Conservation (phyloP, 2,329 filamentous ascomycete genomes). For the Fusarium udum region DNA sequence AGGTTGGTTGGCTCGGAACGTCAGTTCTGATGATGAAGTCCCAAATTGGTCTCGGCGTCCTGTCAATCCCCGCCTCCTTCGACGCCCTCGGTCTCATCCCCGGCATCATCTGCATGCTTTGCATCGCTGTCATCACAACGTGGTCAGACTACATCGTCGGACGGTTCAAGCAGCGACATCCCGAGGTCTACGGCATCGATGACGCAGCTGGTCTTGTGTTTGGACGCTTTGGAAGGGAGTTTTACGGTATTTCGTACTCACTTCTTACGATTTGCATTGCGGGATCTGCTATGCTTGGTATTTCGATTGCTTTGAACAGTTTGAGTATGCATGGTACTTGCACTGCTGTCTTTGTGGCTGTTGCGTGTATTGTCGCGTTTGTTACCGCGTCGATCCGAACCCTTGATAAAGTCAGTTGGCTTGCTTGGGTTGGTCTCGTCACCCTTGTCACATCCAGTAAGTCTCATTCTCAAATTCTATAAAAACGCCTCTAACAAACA, state of each 20-base stretch:
- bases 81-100: conserved; percentile 59
- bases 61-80: conserved; percentile 59
- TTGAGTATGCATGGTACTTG: conserved; percentile 51
- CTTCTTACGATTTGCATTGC: conserved; percentile 47
- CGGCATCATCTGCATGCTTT: conserved; percentile 55
- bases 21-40: conserved; percentile 59
- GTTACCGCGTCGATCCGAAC: conserved; percentile 47
- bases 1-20: conserved; percentile 58
- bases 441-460: conserved; percentile 29
- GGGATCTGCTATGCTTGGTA: conserved; percentile 39
- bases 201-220: conserved; percentile 61
- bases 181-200: conserved; percentile 63
- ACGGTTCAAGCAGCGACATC: conserved; percentile 61
- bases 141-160: conserved; percentile 61
- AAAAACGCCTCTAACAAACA: not conserved
- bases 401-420: conserved; percentile 46
- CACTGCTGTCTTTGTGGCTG: conserved; percentile 53
- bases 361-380: conserved; percentile 45
- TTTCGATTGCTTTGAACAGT: conserved; percentile 53
- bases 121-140: conserved; percentile 55
- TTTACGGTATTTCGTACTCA: conserved; percentile 51
- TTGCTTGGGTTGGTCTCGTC: conserved; percentile 44
- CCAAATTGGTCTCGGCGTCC: conserved; percentile 56
- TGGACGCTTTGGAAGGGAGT: conserved; percentile 55
- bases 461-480: accelerated